phyloP scores from a whole-genome alignment of 1,139 yeast species.

The Zygoascus hellenicus region DNA sequence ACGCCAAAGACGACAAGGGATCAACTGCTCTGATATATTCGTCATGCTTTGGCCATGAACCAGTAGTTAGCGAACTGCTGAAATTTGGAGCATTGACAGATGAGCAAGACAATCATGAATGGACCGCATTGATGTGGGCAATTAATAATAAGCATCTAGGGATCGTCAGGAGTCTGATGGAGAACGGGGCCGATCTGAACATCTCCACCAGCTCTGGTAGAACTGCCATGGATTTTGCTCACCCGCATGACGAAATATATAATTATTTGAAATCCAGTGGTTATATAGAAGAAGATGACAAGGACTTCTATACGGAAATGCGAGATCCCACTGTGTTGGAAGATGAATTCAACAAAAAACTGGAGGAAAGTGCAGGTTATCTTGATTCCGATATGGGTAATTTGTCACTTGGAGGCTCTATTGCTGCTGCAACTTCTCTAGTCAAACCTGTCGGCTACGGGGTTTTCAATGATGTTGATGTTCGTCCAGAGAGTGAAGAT shows the following conservation, averaged over 20 bases:
- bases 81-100: conserved; percentile 37
- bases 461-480: conserved; percentile 5
- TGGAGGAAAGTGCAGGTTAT: conserved; percentile 19
- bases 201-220: conserved; percentile 33
- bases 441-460: conserved; percentile 10
- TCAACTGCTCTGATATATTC: conserved; percentile 38
- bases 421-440: conserved; percentile 11
- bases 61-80: conserved; percentile 35
- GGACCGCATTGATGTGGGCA: conserved; percentile 47
- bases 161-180: conserved; percentile 34
- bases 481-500: conserved; percentile 11
- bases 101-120: conserved; percentile 35
- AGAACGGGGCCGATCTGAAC: conserved; percentile 33
- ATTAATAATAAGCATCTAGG: conserved; percentile 36
- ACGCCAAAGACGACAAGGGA: conserved; percentile 37
- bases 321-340: conserved; percentile 19
- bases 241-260: conserved; percentile 29
- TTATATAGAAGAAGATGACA: conserved; percentile 19
- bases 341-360: conserved; percentile 8
- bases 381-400: conserved; percentile 32
- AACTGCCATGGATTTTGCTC: conserved; percentile 35
- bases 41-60: conserved; percentile 38
- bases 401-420: conserved; percentile 19
- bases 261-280: conserved; percentile 28
- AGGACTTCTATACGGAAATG: conserved; percentile 31